phyloP scores from a whole-genome alignment of 129 eudicot genomes.

The Oenanthe sinensis region DNA sequence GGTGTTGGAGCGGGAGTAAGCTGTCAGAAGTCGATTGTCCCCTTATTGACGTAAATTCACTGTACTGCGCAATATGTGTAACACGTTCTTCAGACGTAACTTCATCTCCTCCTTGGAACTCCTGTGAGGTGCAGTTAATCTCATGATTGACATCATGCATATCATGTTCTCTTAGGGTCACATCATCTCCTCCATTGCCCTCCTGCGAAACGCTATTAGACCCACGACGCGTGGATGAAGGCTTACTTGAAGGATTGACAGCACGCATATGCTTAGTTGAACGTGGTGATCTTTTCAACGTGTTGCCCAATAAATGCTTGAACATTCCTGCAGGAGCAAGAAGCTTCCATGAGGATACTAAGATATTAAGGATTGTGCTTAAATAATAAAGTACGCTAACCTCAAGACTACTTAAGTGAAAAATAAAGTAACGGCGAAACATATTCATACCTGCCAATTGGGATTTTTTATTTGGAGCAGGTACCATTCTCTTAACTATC shows the following conservation, averaged over 20 bases:
- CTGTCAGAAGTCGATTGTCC: conserved; percentile 1
- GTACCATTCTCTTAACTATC: conserved; percentile 14
- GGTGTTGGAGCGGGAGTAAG: conserved; percentile 9
- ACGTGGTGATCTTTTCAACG: background rate
- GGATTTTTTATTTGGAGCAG: background rate
- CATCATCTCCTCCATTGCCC: background rate
- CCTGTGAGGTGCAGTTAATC: background rate
- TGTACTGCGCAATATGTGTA: conserved; percentile 9
- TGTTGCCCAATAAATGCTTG: conserved; percentile 8
- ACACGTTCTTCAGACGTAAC: background rate
- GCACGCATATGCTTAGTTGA: conserved; percentile 3
- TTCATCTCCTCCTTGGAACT: background rate
- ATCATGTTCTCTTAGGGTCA: background rate
- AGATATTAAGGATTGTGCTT: background rate
- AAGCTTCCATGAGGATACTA: background rate
- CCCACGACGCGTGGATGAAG: background rate
- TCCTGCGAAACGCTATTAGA: background rate
- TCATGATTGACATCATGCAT: conserved; percentile 1
- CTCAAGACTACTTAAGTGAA: background rate
- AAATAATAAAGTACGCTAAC: background rate
- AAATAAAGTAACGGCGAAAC: background rate
- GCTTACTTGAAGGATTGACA: background rate
- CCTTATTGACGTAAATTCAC: background rate
- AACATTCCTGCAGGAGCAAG: conserved; percentile 13
- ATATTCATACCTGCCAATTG: conserved; percentile 20